Conservation (phyloP, 441 rosid genomes). For the Corymbia citriodora region DNA sequence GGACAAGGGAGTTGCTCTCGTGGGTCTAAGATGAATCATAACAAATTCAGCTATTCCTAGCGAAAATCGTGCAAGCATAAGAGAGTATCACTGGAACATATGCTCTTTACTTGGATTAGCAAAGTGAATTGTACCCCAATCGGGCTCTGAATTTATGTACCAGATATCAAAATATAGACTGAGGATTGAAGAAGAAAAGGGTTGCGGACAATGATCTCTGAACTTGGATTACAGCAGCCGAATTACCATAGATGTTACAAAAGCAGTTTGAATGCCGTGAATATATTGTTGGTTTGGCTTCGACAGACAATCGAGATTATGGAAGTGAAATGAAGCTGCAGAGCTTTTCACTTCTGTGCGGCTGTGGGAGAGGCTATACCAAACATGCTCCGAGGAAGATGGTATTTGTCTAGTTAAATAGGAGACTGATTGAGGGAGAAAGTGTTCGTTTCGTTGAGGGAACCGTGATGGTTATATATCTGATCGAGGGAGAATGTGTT, state of each 20-base stretch:
- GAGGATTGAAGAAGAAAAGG: not conserved
- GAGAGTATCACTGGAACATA: not conserved
- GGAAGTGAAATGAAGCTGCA: not conserved
- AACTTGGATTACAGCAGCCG: not conserved
- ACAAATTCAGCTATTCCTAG: not conserved
- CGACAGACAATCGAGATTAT: not conserved
- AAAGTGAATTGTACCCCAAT: not conserved
- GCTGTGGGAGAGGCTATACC: not conserved
- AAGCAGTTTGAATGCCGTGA: not conserved
- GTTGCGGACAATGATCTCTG: fast-evolving
- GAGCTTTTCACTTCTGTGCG: not conserved
- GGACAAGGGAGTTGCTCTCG: not conserved
- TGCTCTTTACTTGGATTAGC: not conserved
- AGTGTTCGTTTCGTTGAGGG: too few species aligned
- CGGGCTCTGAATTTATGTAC: not conserved
- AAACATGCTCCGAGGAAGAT: not conserved
- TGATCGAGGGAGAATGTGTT: not conserved
- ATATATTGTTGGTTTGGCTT: not conserved
- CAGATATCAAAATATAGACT: not conserved
- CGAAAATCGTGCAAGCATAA: not conserved
- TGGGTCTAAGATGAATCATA: not conserved
- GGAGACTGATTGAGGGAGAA: too few species aligned
- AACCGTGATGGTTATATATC: not conserved
- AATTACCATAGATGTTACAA: not conserved
- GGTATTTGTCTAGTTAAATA: not conserved